Conservation (phyloP, 2,329 filamentous ascomycete species). For the Trichoderma sp. region DNA sequence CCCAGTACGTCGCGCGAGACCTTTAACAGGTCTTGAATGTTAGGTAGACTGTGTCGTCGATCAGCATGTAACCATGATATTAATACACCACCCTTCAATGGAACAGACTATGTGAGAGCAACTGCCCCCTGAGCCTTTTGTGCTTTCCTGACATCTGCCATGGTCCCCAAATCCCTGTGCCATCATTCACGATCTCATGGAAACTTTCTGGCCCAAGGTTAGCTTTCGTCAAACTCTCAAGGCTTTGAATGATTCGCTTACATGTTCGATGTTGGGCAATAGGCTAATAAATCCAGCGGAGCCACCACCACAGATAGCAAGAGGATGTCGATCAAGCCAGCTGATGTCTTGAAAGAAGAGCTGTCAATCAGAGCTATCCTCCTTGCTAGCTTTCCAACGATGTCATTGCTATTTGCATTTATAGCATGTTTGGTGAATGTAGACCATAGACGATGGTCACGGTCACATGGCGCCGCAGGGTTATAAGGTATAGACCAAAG, state of each 20-base stretch:
- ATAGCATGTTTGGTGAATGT: background rate
- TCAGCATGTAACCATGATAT: no score
- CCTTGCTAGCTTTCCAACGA: conserved; percentile 5
- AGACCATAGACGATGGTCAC: background rate
- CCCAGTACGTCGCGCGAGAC: conserved; percentile 6
- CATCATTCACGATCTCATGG: conserved; percentile 3
- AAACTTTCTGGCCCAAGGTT: background rate
- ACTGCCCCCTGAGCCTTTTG: background rate
- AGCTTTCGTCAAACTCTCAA: background rate
- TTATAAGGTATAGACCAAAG: no score
- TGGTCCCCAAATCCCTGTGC: background rate
- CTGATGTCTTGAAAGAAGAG: conserved; percentile 1
- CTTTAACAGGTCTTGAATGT: background rate
- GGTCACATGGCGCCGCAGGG: conserved; percentile 1
- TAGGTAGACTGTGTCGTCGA: no score
- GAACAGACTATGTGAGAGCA: conserved; percentile 3
- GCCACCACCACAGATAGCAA: conserved; percentile 14
- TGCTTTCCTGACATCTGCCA: background rate
- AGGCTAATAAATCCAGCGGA: conserved; percentile 7
- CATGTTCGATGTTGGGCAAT: conserved; percentile 12
- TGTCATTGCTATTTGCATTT: background rate
- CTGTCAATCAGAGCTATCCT: background rate
- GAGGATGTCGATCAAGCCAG: conserved; percentile 15
- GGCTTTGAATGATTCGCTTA: background rate
- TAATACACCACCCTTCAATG: conserved; percentile 11